Evolutionary conservation across 192 early-diverging fungal species (phyloP).

Genomic region (Gryganskiella cystojenkinii): DNA sequence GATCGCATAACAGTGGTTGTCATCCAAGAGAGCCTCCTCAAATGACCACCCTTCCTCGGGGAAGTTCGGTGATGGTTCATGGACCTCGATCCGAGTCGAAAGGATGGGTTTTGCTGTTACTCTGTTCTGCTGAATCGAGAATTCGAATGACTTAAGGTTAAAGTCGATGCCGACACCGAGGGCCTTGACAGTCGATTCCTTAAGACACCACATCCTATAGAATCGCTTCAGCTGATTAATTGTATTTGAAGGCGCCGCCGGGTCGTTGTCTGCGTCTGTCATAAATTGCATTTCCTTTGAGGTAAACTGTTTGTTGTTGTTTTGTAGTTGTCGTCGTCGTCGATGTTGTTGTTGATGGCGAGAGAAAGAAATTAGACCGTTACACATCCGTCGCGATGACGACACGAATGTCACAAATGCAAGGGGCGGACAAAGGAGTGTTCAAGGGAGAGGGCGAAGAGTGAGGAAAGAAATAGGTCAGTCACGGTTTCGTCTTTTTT

Average conservation of each 20-base stretch:
- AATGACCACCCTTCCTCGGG: constrained; percentile 36
- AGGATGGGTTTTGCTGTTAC: constrained; percentile 20
- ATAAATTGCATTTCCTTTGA: constrained; percentile 30
- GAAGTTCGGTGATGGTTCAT: constrained; percentile 18
- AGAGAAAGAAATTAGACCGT: no score
- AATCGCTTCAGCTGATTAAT: constrained; percentile 54
- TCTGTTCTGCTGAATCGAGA: constrained; percentile 37
- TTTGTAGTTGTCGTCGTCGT: neutral
- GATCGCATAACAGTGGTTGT: constrained; percentile 41
- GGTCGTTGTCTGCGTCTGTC: constrained; percentile 18
- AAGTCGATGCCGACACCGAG: constrained; percentile 63
- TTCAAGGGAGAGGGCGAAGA: neutral
- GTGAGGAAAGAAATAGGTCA: neutral
- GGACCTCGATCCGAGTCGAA: constrained; percentile 24
- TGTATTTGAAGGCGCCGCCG: constrained; percentile 1
- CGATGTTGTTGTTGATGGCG: no score
- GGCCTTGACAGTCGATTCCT: constrained; percentile 69
- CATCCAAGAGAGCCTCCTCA: constrained; percentile 37
- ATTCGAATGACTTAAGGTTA: constrained; percentile 59
- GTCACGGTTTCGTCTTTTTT: no score
- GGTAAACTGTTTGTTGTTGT: constrained; percentile 23
- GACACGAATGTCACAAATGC: no score
- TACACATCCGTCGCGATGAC: no score
- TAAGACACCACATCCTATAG: constrained; percentile 65
- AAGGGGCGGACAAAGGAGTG: no score